Evolutionary conservation across 192 early-diverging fungal species (phyloP).

Genomic region (Podila horticola): DNA sequence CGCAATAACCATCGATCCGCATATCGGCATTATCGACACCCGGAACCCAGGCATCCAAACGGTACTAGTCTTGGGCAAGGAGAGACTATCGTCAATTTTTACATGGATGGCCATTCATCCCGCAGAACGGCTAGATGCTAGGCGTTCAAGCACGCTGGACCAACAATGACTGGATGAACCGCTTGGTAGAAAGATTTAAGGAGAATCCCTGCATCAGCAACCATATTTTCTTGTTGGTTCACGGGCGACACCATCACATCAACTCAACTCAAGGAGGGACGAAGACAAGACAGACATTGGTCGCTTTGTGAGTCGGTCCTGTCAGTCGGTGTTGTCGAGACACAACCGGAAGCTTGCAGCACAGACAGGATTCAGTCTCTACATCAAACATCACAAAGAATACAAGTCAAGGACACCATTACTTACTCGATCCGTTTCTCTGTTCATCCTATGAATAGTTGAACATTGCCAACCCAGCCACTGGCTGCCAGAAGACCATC

Average conservation of each 20-base stretch:
- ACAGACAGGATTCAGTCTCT: neutral
- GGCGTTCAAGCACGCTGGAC: neutral
- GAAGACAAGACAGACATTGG: too few relatives aligned
- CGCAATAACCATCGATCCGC: conserved; percentile 11
- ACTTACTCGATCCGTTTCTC: conserved; percentile 10
- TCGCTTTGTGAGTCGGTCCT: too few relatives aligned
- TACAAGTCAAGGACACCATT: neutral
- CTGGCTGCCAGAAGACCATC: conserved; percentile 98
- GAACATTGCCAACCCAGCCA: conserved; percentile 99
- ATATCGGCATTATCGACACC: conserved; percentile 7
- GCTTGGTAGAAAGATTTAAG: neutral
- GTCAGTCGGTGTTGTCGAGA: too few relatives aligned
- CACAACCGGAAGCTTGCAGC: neutral
- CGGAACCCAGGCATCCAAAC: neutral
- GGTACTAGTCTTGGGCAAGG: conserved; percentile 1
- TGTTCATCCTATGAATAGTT: conserved; percentile 70
- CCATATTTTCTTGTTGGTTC: too few relatives aligned
- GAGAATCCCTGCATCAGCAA: too few relatives aligned
- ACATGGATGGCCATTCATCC: neutral
- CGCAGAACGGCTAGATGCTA: neutral
- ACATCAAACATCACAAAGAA: conserved; percentile 9
- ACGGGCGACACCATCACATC: too few relatives aligned
- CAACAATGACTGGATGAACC: neutral
- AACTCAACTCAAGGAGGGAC: too few relatives aligned
- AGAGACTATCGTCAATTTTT: conserved; percentile 27